A percentile compares a stretch with the other conserved stretches of the same genome.
Conservation (phyloP, 345 rosid genomes). For the Populus davidiana region DNA sequence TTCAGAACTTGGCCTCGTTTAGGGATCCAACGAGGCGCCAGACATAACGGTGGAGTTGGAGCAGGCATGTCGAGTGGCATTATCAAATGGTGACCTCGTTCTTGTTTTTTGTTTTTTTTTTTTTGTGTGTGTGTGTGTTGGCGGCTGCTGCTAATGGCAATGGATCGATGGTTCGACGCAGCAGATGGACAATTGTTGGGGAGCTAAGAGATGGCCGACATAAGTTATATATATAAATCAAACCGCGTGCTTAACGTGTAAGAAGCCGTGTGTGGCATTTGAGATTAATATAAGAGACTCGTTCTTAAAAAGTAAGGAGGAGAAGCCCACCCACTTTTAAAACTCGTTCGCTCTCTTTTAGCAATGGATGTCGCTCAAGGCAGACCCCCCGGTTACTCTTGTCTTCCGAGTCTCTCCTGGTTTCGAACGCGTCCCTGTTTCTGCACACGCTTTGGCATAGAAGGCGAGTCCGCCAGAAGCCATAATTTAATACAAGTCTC, state of each 20-base stretch:
- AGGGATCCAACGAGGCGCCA: slow-evolving; percentile 39
- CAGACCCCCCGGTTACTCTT: background rate
- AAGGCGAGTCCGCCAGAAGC: background rate
- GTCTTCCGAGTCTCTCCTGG: background rate
- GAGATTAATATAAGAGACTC: background rate
- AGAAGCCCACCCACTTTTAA: background rate
- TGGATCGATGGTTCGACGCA: background rate
- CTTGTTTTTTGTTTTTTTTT: fast-evolving
- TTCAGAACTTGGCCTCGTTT: slow-evolving; percentile 46
- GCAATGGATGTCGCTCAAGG: background rate
- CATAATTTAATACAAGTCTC: background rate
- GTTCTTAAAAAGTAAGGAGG: background rate
- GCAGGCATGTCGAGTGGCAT: background rate
- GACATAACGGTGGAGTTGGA: background rate
- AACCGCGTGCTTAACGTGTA: background rate
- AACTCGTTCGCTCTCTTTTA: background rate
- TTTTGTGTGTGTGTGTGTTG: too few relatives aligned
- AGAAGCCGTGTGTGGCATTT: background rate
- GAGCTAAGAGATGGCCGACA: background rate
- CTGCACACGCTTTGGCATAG: background rate
- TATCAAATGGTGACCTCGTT: background rate
- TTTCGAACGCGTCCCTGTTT: background rate
- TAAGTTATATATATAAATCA: background rate
- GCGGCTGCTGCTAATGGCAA: background rate
- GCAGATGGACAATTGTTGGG: background rate